These are phyloP conservation scores for Venustampulla echinocandica DNA, from an alignment of 495 filamentous ascomycete species.

Conservation along the genomic window DNA sequence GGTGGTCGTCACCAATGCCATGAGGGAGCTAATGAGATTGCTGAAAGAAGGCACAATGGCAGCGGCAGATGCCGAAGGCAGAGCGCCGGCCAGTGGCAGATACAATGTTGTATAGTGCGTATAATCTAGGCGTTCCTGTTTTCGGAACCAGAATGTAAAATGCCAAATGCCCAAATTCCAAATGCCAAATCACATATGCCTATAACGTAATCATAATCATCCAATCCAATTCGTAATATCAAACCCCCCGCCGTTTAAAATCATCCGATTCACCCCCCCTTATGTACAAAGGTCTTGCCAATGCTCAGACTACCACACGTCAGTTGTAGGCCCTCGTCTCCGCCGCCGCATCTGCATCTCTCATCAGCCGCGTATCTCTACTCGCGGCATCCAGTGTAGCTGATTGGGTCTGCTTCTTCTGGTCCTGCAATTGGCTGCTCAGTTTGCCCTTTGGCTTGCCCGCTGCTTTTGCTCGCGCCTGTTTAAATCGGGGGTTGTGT, in stretches of 20 bases:
- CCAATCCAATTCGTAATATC: background rate
- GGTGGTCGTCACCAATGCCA: slow-evolving; percentile 79
- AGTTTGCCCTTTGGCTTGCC: slow-evolving; percentile 48
- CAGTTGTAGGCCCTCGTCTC: slow-evolving; percentile 45
- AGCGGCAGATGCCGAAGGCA: slow-evolving; percentile 73
- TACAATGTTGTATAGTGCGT: slow-evolving; percentile 71
- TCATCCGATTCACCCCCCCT: too few species aligned
- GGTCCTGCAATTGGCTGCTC: slow-evolving; percentile 50
- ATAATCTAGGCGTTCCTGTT: too few species aligned
- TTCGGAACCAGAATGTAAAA: background rate
- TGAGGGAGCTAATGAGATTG: slow-evolving; percentile 80
- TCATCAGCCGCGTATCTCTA: slow-evolving; percentile 42
- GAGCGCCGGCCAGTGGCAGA: slow-evolving; percentile 71
- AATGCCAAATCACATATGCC: too few species aligned
- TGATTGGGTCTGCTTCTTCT: slow-evolving; percentile 54
- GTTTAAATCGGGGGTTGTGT: too few species aligned
- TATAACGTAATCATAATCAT: background rate
- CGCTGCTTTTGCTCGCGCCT: slow-evolving; percentile 38
- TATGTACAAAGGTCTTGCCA: too few species aligned
- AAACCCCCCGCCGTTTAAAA: too few species aligned
- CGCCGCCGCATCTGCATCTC: slow-evolving; percentile 48
- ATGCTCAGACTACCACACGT: slow-evolving; percentile 10
- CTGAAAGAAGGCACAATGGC: slow-evolving; percentile 90
- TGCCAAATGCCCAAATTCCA: too few species aligned
- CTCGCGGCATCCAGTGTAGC: slow-evolving; percentile 51